Evolutionary conservation across 108 stramenopile genomes (phyloP).

Genomic region (Stephanodiscus triporus): DNA sequence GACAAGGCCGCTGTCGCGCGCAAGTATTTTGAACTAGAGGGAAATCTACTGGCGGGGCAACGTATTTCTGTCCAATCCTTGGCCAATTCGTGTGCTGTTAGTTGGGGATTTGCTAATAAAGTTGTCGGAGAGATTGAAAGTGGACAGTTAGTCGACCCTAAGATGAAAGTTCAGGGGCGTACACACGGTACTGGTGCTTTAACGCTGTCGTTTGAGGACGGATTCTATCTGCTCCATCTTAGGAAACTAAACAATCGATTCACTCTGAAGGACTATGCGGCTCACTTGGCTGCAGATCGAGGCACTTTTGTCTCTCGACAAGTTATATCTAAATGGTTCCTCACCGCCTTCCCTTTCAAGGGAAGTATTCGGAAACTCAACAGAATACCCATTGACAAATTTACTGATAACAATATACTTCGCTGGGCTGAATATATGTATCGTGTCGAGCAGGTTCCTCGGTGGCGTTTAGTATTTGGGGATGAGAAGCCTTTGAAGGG

Average conservation of each 20-base stretch:
- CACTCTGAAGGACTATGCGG: not conserved
- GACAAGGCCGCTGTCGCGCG: too few relatives aligned
- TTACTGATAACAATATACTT: not conserved
- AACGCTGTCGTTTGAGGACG: not conserved
- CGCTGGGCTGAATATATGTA: not conserved
- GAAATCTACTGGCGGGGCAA: too few relatives aligned
- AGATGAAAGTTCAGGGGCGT: too few relatives aligned
- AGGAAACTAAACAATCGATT: not conserved
- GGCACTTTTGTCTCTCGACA: not conserved
- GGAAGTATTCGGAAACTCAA: not conserved
- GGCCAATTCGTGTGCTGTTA: too few relatives aligned
- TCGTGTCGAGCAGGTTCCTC: not conserved
- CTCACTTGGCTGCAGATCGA: not conserved
- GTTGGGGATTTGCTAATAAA: too few relatives aligned
- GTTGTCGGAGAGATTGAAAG: too few relatives aligned
- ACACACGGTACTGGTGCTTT: not conserved
- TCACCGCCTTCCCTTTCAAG: not conserved
- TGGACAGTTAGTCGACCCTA: too few relatives aligned
- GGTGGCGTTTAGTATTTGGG: not conserved
- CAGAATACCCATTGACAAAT: not conserved
- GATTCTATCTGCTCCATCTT: not conserved
- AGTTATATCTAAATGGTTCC: constrained; percentile 1
- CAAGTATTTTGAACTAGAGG: too few relatives aligned
- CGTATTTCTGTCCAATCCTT: too few relatives aligned
- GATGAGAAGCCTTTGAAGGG: not conserved